Evolutionary conservation across 805 yeast species (phyloP), one percentile per base, ranked within the genome.

Genomic region (Metschnikowia baotianmanensis): DNA sequence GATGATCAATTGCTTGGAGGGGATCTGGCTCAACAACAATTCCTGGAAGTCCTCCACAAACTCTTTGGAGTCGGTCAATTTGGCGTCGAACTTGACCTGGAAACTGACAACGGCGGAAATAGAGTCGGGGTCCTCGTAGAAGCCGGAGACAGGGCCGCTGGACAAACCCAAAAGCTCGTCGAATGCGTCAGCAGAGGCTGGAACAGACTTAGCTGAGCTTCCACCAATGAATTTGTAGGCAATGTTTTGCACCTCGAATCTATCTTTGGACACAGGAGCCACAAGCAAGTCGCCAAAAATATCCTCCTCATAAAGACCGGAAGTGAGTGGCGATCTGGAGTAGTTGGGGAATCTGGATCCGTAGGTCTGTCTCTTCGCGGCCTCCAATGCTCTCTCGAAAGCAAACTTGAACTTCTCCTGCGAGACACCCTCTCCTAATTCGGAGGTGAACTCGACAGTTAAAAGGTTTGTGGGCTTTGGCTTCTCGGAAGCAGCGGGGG

Each of bases 241-340:
- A 15, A 56, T 47, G 25, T 57, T 61, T 36, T 47, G 54, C 16
- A 69, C 64, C 31, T 61, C 62, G 43, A 69, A 69, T 47, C 74
- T 57, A 32, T 49, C 48, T 41, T 63, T 54, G 10, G 65, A 58
- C 7, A 59, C 66, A 3, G 70, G 53, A 6, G 73, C 64, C 22
- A 57, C 57, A 20, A 69, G 48, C 47, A 69, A 59, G 36, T 63
- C 71, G 42, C 64, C 72, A 44, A 69, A 69, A 21, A 67, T 41
- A 36, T 64, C 71, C 15, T 53, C 56, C 6, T 42, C 41, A 27
- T 32, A 36, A 34, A 34, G 29, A 15, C 47, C 38, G 26, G 57
- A 47, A 4, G 65, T 51, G 11, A 52, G 33, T 7, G 74, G 72
- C 15, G 67, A 59, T 13, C 47, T 36, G 19, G 65, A 53, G 44